Evolutionary conservation across 2,329 filamentous ascomycete species (phyloP).

Genomic region (Clarireedia homoeocarpa): DNA sequence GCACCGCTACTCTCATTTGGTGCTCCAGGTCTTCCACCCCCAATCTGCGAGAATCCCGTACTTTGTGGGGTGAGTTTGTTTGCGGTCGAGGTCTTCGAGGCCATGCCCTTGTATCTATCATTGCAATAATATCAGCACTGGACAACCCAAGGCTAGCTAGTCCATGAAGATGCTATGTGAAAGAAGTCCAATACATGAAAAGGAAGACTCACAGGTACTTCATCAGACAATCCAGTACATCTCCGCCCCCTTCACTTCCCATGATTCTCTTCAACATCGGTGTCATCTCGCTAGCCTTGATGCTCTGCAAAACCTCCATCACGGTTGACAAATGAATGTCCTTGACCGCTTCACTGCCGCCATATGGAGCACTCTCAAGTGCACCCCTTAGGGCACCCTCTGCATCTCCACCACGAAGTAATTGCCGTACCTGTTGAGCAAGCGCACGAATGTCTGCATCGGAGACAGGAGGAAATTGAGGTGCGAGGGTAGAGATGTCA

Average conservation of each 20-base stretch:
- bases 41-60: conserved; percentile 79
- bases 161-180: neutral
- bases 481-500: conserved; percentile 72
- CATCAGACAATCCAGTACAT: conserved; percentile 88
- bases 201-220: conserved; percentile 75
- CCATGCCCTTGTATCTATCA: conserved; percentile 84
- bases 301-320: conserved; percentile 88
- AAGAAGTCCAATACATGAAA: neutral
- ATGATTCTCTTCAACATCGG: conserved; percentile 79
- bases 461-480: conserved; percentile 63
- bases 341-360: conserved; percentile 51
- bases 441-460: conserved; percentile 73
- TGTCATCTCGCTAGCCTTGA: conserved; percentile 93
- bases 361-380: conserved; percentile 78
- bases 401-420: conserved; percentile 77
- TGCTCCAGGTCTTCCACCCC: conserved; percentile 40
- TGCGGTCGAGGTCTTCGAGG: conserved; percentile 27
- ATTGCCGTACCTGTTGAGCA: conserved; percentile 75
- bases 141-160: neutral
- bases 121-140: neutral
- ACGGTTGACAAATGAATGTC: conserved; percentile 83
- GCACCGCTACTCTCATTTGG: conserved; percentile 65
- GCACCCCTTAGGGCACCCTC: conserved; percentile 81
- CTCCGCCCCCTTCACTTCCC: conserved; percentile 67
- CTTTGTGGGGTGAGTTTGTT: conserved; percentile 59